These are phyloP conservation scores for Sporobolomyces roseus DNA, from an alignment of 768 basidiomycete species.

Conservation along the genomic window DNA sequence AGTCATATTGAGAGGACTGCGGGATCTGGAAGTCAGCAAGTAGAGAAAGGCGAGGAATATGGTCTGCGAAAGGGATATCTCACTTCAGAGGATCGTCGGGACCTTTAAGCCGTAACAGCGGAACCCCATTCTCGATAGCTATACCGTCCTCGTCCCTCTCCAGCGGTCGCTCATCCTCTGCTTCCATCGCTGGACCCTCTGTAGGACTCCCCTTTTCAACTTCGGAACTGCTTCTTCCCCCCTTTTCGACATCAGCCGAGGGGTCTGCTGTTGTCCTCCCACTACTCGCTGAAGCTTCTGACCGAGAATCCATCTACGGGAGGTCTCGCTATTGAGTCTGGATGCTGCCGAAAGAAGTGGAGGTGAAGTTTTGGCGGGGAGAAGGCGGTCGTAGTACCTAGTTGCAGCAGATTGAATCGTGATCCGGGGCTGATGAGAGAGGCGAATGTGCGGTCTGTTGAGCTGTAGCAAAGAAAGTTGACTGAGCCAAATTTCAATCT, in stretches of 20 bases:
- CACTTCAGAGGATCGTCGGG: slow-evolving; percentile 22
- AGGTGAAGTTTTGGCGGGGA: no score
- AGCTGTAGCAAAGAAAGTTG: no score
- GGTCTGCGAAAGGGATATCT: neutral
- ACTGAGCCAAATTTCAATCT: no score
- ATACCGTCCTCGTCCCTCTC: slow-evolving; percentile 34
- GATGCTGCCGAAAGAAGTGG: no score
- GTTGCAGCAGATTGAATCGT: no score
- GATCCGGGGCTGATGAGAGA: no score
- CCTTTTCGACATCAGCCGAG: neutral
- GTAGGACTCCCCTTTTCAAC: neutral
- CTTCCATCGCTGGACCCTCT: neutral
- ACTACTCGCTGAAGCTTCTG: neutral
- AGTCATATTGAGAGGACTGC: slow-evolving; percentile 36
- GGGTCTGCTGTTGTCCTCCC: neutral
- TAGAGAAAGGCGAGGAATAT: no score
- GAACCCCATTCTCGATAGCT: slow-evolving; percentile 23
- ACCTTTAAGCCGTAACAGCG: slow-evolving; percentile 21
- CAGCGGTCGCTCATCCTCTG: neutral
- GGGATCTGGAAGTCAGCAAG: neutral
- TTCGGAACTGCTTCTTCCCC: neutral
- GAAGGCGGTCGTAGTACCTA: no score
- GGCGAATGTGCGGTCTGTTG: no score
- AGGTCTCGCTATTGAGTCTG: no score
- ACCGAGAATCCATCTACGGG: no score